These are phyloP conservation scores for Xylariomycetidae sp. DNA, from an alignment of 2,329 filamentous ascomycete genomes.

Conservation along the genomic window DNA sequence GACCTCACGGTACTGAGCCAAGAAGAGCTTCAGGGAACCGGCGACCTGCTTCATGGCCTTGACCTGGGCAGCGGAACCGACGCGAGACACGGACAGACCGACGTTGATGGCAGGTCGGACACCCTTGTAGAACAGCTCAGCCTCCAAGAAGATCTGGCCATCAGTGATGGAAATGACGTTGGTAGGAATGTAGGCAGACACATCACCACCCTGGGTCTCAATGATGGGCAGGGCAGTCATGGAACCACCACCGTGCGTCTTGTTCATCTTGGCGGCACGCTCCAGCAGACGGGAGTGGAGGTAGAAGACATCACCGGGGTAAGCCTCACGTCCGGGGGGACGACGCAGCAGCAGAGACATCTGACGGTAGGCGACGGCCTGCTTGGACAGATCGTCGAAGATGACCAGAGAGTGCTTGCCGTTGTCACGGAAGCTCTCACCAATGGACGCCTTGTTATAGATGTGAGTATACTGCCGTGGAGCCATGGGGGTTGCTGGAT, in stretches of 20 bases:
- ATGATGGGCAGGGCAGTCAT: constrained; percentile 96
- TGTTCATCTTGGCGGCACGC: constrained; percentile 98
- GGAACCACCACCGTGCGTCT: constrained; percentile 90
- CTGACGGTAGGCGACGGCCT: constrained; percentile 96
- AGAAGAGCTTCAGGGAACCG: constrained; percentile 99
- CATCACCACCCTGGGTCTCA: constrained; percentile 99
- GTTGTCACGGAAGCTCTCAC: constrained; percentile 51
- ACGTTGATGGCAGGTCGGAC: constrained; percentile 99
- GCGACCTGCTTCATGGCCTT: constrained; percentile 99
- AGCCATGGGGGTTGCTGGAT: too few relatives aligned
- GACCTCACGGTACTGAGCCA: constrained; percentile 99
- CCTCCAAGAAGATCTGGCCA: constrained; percentile 99
- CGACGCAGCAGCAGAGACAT: constrained; percentile 98
- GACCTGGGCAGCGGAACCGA: constrained; percentile 98
- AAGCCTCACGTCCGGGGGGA: constrained; percentile 97
- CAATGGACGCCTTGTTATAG: neutral
- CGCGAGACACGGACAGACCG: constrained; percentile 99
- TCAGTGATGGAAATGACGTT: constrained; percentile 99
- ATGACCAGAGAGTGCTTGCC: constrained; percentile 86
- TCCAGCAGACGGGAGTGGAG: constrained; percentile 98
- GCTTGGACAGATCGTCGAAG: constrained; percentile 95
- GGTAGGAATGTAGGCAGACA: constrained; percentile 99
- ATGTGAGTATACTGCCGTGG: neutral
- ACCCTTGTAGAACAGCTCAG: constrained; percentile 99
- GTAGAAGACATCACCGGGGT: constrained; percentile 99